A percentile compares a stretch with the other conserved stretches of the same genome.
phyloP scores from a whole-genome alignment of 306 rosid species.

The Begonia loranthoides region DNA sequence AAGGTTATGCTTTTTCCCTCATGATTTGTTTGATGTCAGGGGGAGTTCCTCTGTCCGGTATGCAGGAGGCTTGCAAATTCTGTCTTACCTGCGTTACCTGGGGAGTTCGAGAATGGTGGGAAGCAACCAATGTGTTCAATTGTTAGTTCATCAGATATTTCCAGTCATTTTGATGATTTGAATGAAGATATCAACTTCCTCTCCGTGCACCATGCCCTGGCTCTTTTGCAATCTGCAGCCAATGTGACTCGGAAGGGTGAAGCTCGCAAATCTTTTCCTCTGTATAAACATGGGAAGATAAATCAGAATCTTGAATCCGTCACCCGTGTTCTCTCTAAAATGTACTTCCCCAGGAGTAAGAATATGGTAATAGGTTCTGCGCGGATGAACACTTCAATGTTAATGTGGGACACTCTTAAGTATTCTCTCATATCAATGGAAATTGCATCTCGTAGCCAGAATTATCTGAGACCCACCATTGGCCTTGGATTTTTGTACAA shows the following conservation, averaged over 20 bases:
- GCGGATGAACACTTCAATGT: conserved; percentile 55
- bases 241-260: conserved; percentile 37
- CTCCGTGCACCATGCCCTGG: conserved; percentile 44
- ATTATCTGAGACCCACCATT: conserved; percentile 49
- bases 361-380: conserved; percentile 37
- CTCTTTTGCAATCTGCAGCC: conserved; percentile 61
- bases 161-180: conserved; percentile 17
- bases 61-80: conserved; percentile 95
- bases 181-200: conserved; percentile 29
- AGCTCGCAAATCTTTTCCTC: conserved; percentile 39
- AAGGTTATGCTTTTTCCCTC: too few species aligned
- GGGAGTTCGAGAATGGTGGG: conserved; percentile 30
- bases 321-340: conserved; percentile 51
- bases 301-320: conserved; percentile 49
- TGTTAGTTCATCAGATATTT: conserved; percentile 22
- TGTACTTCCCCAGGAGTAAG: conserved; percentile 51
- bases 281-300: conserved; percentile 23
- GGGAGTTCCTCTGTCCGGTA: conserved; percentile 94
- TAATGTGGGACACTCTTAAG: conserved; percentile 90
- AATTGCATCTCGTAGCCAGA: conserved; percentile 74
- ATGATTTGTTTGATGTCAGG: conserved; percentile 26
- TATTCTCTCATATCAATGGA: conserved; percentile 83
- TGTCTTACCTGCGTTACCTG: conserved; percentile 61
- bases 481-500: conserved; percentile 50
- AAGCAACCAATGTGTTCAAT: conserved; percentile 25